Base-by-base conservation (phyloP, 352 stramenopile genomes). In the Phytophthora aleatoria region DNA sequence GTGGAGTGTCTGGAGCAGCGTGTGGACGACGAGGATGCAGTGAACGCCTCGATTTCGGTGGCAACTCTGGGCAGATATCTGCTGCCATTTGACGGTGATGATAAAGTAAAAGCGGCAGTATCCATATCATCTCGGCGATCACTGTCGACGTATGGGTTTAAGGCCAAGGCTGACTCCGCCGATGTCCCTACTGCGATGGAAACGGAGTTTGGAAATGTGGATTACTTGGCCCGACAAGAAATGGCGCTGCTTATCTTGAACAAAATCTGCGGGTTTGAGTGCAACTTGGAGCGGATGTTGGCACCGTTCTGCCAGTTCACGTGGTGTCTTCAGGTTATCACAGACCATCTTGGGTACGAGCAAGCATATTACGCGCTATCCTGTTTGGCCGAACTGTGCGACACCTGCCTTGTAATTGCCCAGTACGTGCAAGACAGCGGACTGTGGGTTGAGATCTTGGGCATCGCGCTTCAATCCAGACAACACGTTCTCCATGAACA, bases 401-500 rank as follows among this genome's bases (percentile, higher is more conserved):
- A 92, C 33, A 90, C 82, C 5, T 92, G 85, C 36, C 67, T 90
- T 13, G 83, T 86, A 9, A 76, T 92, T 35, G 85, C 85, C 0
- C 69, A 91, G 62, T 94, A 94, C 45, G 76, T 92, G 11, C 76
- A 91, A 55, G 61, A 76, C 20, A 91, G 83, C 42, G 85, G 85
- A 0, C 56, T 92, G 2, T 94, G 83, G 83, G 83, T 94, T 15
- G 85, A 94, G 44, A 83, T 94, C 44, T 61, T 94, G 5, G 85
- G 81, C 5, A 86, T 92, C 13, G 85, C 85, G 9, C 77, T 94
- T 42, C 85, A 92, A 48, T 91, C 81, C 0, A 87, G 83, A 38
- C 85, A 92, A 48, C 81, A 94, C 33, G 83, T 94, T 33, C 75
- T 94, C 0, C 83, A 94, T 49, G 85, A 94, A 20, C 83, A 94